Conservation (phyloP, 1,284 basidiomycete genomes). For the Wolfiporia cocos region DNA sequence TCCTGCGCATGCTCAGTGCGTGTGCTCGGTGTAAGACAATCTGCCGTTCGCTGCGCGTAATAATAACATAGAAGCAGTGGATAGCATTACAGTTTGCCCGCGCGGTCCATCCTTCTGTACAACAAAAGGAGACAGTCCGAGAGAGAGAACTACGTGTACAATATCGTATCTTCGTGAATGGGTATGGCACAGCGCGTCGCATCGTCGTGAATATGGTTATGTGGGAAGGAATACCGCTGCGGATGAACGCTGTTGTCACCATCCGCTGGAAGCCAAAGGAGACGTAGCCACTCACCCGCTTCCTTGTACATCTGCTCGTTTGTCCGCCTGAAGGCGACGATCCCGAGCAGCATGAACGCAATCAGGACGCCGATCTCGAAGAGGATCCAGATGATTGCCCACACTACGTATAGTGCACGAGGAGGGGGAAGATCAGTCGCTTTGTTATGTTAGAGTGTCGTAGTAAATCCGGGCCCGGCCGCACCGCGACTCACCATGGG, state of each 20-base stretch:
- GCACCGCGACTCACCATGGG: constrained; percentile 47
- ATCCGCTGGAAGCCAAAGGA: too few relatives aligned
- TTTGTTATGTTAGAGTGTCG: constrained; percentile 4
- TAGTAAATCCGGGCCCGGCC: neutral
- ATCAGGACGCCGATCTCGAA: constrained; percentile 63
- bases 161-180: too few relatives aligned
- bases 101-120: too few relatives aligned
- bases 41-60: too few relatives aligned
- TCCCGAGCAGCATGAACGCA: constrained; percentile 66
- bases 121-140: too few relatives aligned
- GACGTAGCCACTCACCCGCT: constrained; percentile 29
- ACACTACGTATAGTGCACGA: constrained; percentile 38
- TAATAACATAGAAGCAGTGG: too few relatives aligned
- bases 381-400: constrained; percentile 71
- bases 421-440: constrained; percentile 6
- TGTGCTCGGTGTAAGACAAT: too few relatives aligned
- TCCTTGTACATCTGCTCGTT: constrained; percentile 30
- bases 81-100: too few relatives aligned
- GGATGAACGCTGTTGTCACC: too few relatives aligned
- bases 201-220: constrained; percentile 7
- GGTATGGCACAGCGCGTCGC: too few relatives aligned
- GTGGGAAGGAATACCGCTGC: constrained; percentile 24
- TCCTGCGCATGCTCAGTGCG: too few relatives aligned
- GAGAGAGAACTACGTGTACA: too few relatives aligned
- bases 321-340: constrained; percentile 58